Conservation (phyloP, 2,329 filamentous ascomycete genomes). For the Stagonosporopsis cucurbitacearum region DNA sequence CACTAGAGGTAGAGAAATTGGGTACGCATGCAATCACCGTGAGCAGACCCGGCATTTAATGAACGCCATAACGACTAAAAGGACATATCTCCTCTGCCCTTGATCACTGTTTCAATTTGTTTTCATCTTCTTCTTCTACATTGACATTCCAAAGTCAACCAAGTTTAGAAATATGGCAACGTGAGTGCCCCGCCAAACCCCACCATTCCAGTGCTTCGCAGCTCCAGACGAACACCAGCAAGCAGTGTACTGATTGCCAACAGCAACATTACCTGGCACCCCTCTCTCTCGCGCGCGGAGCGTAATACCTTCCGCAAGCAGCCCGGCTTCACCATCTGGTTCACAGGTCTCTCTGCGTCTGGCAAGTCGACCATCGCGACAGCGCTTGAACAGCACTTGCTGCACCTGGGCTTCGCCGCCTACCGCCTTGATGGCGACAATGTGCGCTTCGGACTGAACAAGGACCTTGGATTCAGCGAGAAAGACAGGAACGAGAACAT, state of each 20-base stretch:
- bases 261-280: conserved; percentile 92
- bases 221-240: neutral
- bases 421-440: conserved; percentile 99
- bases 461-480: conserved; percentile 93
- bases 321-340: conserved; percentile 93
- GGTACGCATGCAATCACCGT: conserved; percentile 15
- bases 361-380: conserved; percentile 98
- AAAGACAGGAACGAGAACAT: conserved; percentile 98
- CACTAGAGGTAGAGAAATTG: conserved; percentile 17
- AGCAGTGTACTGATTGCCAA: conserved; percentile 5
- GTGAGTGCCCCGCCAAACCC: conserved; percentile 43
- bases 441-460: conserved; percentile 96
- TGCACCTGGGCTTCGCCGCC: conserved; percentile 80
- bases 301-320: conserved; percentile 79
- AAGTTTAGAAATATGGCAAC: conserved; percentile 39
- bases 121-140: neutral
- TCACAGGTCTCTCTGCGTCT: conserved; percentile 93
- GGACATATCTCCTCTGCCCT: neutral
- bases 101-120: neutral
- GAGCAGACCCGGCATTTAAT: conserved; percentile 15
- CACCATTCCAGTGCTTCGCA: conserved; percentile 20
- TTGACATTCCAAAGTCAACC: neutral
- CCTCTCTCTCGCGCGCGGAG: conserved; percentile 78
- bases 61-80: conserved; percentile 6
- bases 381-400: conserved; percentile 93